These are phyloP conservation scores for Fusarium sp. DNA, from an alignment of 2,329 filamentous ascomycete species.

Conservation along the genomic window DNA sequence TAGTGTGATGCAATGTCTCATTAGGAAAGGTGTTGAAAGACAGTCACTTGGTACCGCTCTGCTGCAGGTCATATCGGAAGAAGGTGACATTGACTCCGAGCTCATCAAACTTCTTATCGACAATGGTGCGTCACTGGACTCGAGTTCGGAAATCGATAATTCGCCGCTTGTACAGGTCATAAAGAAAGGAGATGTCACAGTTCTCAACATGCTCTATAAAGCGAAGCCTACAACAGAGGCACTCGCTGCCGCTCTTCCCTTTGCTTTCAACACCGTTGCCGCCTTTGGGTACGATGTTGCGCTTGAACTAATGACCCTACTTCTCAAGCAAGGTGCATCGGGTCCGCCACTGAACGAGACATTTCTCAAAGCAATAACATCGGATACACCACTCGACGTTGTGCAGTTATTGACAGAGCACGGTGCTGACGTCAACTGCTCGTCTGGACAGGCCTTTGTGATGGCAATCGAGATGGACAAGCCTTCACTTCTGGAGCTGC, in stretches of 20 bases:
- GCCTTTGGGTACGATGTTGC: not conserved
- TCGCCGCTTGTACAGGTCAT: not conserved
- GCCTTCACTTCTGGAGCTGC: not conserved
- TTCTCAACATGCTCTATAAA: not conserved
- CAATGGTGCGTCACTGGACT: not conserved
- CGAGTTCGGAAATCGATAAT: not conserved
- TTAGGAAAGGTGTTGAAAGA: not conserved
- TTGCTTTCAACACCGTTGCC: not conserved
- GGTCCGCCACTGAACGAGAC: not conserved
- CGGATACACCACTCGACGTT: not conserved
- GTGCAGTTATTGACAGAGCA: not conserved
- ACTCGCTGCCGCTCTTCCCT: not conserved
- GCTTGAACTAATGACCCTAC: not conserved
- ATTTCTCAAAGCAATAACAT: not conserved
- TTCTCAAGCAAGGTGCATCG: not conserved
- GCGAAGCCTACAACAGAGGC: not conserved
- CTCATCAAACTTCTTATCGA: constrained; percentile 4
- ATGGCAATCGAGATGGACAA: not conserved
- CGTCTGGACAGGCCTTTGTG: not conserved
- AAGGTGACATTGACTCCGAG: not conserved
- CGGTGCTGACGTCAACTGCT: not conserved
- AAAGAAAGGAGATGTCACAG: not conserved
- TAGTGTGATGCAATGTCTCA: not conserved
- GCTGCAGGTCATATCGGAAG: not conserved
- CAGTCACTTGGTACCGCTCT: not conserved